These are phyloP conservation scores for Stemphylium beticola DNA, from an alignment of 2,329 filamentous ascomycete species.

Conservation along the genomic window DNA sequence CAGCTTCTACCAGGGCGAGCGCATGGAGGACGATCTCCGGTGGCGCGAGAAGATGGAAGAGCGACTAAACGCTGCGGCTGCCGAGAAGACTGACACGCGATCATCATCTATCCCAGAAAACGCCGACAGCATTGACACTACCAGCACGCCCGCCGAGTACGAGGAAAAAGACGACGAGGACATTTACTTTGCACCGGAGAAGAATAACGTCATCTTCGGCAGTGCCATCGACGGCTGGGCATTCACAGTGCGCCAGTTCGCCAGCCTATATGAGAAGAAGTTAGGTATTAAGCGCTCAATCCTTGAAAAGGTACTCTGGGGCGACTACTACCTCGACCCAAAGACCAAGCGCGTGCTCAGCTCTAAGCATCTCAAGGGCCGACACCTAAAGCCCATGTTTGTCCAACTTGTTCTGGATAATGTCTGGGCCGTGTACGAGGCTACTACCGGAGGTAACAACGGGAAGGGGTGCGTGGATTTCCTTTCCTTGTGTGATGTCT, in stretches of 20 bases:
- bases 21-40: slow-evolving; percentile 97
- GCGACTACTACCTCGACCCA: slow-evolving; percentile 93
- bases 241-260: slow-evolving; percentile 94
- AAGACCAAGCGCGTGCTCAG: slow-evolving; percentile 94
- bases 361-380: slow-evolving; percentile 89
- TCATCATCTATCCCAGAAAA: slow-evolving; percentile 58
- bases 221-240: slow-evolving; percentile 99
- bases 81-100: slow-evolving; percentile 65
- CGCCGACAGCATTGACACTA: slow-evolving; percentile 58
- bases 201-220: slow-evolving; percentile 98
- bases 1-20: slow-evolving; percentile 96
- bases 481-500: slow-evolving; percentile 41
- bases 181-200: slow-evolving; percentile 96
- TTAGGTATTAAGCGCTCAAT: slow-evolving; percentile 87
- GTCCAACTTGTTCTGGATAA: slow-evolving; percentile 95
- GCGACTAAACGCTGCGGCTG: slow-evolving; percentile 73
- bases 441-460: slow-evolving; percentile 80
- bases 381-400: slow-evolving; percentile 93
- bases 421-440: slow-evolving; percentile 94
- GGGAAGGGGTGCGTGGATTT: slow-evolving; percentile 73
- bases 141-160: slow-evolving; percentile 65
- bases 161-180: slow-evolving; percentile 95
- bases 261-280: slow-evolving; percentile 92
- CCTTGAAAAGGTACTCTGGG: slow-evolving; percentile 95
- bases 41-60: slow-evolving; percentile 95